These are phyloP conservation scores for Falciphora oryzae DNA, from an alignment of 2,329 filamentous ascomycete species.

Conservation along the genomic window DNA sequence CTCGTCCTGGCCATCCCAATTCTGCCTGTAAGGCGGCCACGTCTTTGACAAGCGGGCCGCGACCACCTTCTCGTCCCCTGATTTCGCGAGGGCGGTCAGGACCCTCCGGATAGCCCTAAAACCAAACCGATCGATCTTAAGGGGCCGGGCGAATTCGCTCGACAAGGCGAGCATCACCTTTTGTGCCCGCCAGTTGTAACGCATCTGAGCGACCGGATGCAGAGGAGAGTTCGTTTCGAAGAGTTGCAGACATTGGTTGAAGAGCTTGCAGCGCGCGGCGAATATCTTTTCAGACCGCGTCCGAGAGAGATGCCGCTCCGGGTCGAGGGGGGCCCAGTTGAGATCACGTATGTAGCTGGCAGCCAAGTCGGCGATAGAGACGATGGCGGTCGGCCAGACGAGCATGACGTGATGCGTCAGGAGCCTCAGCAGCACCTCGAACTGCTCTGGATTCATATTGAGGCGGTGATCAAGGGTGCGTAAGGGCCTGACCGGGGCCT, in stretches of 20 bases:
- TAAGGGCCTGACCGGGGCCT: not conserved
- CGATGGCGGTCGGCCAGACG: slow-evolving; percentile 25
- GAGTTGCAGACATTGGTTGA: slow-evolving; percentile 33
- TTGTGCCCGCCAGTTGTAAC: slow-evolving; percentile 53
- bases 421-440: slow-evolving; percentile 20
- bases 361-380: slow-evolving; percentile 22
- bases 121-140: slow-evolving; percentile 44
- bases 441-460: slow-evolving; percentile 21
- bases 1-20: slow-evolving; percentile 56
- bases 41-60: slow-evolving; percentile 41
- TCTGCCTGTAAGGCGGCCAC: slow-evolving; percentile 56
- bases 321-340: not conserved
- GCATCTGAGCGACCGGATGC: slow-evolving; percentile 29
- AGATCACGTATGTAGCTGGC: slow-evolving; percentile 3
- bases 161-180: slow-evolving; percentile 48
- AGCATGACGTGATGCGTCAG: slow-evolving; percentile 23
- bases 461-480: slow-evolving; percentile 12
- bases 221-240: slow-evolving; percentile 30
- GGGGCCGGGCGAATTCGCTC: slow-evolving; percentile 37
- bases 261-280: slow-evolving; percentile 24
- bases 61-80: slow-evolving; percentile 41
- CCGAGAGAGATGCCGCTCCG: not conserved
- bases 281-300: not conserved
- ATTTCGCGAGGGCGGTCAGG: slow-evolving; percentile 48
- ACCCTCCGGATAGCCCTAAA: slow-evolving; percentile 51